Conservation (phyloP, 2,329 filamentous ascomycete species). For the Ascocoryne sarcoides region DNA sequence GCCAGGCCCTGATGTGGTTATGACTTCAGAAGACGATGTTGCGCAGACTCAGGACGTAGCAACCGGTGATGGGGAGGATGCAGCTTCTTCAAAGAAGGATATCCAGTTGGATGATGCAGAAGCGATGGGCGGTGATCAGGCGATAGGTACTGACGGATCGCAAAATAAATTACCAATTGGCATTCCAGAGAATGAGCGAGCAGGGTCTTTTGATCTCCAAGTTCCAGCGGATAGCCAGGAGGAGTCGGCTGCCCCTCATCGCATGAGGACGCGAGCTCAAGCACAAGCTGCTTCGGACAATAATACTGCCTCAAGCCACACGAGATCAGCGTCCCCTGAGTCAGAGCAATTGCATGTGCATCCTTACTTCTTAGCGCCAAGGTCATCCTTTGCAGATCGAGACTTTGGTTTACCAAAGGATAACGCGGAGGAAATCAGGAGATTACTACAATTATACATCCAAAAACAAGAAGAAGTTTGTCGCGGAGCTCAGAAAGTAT, state of each 20-base stretch:
- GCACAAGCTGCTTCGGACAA: constrained; percentile 36
- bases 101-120: background rate
- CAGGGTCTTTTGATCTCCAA: background rate
- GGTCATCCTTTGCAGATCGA: constrained; percentile 53
- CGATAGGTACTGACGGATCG: background rate
- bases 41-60: background rate
- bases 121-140: background rate
- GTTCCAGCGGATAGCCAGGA: constrained; percentile 30
- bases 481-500: constrained; percentile 57
- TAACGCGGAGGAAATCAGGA: constrained; percentile 72
- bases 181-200: constrained; percentile 1
- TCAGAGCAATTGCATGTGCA: constrained; percentile 53
- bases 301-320: constrained; percentile 24
- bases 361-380: constrained; percentile 63
- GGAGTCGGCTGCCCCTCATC: constrained; percentile 36
- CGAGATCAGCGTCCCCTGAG: constrained; percentile 33
- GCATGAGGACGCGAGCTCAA: constrained; percentile 46
- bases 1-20: background rate
- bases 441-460: constrained; percentile 65
- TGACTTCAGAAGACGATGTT: background rate
- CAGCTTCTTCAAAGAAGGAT: no score
- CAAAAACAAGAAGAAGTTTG: constrained; percentile 83
- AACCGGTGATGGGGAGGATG: constrained; percentile 1
- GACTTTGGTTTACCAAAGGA: constrained; percentile 62
- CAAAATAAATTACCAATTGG: background rate